These are phyloP conservation scores for Amanita inopinata DNA, from an alignment of 768 basidiomycete species.

Conservation along the genomic window DNA sequence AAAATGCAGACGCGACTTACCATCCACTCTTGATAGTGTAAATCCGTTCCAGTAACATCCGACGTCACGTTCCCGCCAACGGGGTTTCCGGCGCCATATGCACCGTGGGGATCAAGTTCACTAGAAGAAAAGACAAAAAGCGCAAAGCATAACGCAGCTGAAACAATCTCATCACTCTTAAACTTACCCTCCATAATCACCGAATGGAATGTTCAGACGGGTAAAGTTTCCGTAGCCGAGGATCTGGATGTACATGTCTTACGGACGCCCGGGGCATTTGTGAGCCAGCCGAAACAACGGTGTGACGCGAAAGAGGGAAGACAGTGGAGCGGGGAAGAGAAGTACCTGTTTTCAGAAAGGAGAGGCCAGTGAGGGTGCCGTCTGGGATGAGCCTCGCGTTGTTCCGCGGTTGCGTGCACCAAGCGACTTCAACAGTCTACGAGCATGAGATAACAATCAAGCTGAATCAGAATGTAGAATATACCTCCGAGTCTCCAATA, in stretches of 20 bases:
- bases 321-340: background rate
- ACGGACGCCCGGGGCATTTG: background rate
- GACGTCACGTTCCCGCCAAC: slow-evolving; percentile 38
- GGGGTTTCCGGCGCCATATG: slow-evolving; percentile 30
- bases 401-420: slow-evolving; percentile 35
- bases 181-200: slow-evolving; percentile 31
- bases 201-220: slow-evolving; percentile 27
- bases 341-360: slow-evolving; percentile 31
- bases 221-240: slow-evolving; percentile 35
- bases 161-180: too few relatives aligned
- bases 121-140: slow-evolving; percentile 12
- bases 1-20: too few relatives aligned
- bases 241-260: slow-evolving; percentile 31
- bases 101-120: slow-evolving; percentile 37
- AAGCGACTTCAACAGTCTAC: slow-evolving; percentile 34
- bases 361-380: slow-evolving; percentile 30
- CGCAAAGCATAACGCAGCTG: too few relatives aligned
- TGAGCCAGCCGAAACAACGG: background rate
- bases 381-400: slow-evolving; percentile 37
- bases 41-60: slow-evolving; percentile 28
- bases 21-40: slow-evolving; percentile 34
- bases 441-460: background rate
- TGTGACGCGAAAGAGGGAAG: too few relatives aligned
- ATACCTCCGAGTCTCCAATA: slow-evolving; percentile 31
- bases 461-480: slow-evolving; percentile 1